phyloP scores from a whole-genome alignment of 805 yeast species.

The Brettanomyces bruxellensis region DNA sequence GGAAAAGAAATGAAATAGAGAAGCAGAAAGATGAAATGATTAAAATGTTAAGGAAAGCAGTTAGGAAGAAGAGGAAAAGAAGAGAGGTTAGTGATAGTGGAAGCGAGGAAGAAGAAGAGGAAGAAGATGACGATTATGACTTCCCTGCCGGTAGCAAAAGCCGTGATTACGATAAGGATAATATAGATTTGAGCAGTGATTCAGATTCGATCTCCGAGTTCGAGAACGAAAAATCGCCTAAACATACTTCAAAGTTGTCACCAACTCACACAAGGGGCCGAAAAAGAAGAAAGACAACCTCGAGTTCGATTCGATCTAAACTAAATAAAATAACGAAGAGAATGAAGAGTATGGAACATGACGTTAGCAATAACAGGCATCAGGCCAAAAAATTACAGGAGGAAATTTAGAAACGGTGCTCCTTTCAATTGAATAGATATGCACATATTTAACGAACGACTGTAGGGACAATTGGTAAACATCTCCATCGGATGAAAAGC shows the following conservation, averaged over 20 bases:
- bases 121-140: not conserved
- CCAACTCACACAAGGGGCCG: too few species aligned
- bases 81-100: not conserved
- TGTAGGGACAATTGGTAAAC: constrained; percentile 83
- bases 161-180: not conserved
- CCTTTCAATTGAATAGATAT: too few species aligned
- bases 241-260: too few species aligned
- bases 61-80: constrained; percentile 7
- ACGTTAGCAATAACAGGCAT: not conserved
- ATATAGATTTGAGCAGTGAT: not conserved
- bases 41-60: constrained; percentile 10
- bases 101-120: not conserved
- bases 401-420: not conserved
- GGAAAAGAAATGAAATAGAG: constrained; percentile 19
- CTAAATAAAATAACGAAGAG: not conserved
- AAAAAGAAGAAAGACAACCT: not conserved
- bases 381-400: not conserved
- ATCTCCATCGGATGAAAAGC: constrained; percentile 90
- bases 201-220: too few species aligned
- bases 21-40: constrained; percentile 19
- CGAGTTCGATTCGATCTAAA: not conserved
- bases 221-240: too few species aligned
- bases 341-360: constrained; percentile 2
- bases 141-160: not conserved
- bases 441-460: too few species aligned